phyloP scores from a whole-genome alignment of 495 filamentous ascomycete genomes.

The Cercophora samala region DNA sequence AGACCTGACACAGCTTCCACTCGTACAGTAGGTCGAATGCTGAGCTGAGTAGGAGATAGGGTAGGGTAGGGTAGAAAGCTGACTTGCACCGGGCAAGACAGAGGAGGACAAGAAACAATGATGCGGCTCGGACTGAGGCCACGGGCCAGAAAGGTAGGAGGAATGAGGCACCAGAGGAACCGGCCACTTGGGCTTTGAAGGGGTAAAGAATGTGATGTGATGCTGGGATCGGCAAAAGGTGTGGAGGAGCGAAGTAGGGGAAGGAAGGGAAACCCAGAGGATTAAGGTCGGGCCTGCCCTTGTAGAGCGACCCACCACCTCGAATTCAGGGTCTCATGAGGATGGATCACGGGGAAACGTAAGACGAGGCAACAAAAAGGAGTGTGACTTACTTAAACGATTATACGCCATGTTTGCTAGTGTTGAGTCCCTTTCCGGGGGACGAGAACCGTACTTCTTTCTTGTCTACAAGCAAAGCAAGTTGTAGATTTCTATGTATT shows the following conservation, averaged over 20 bases:
- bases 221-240: slow-evolving; percentile 10
- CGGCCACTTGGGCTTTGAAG: slow-evolving; percentile 21
- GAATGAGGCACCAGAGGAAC: slow-evolving; percentile 10
- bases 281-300: slow-evolving; percentile 8
- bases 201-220: slow-evolving; percentile 20
- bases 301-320: background rate
- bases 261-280: slow-evolving; percentile 10
- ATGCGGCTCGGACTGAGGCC: slow-evolving; percentile 15
- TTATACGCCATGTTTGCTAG: slow-evolving; percentile 61
- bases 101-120: slow-evolving; percentile 20
- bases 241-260: slow-evolving; percentile 12
- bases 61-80: slow-evolving; percentile 11
- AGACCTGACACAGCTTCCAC: slow-evolving; percentile 16
- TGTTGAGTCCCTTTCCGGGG: slow-evolving; percentile 7
- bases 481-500: slow-evolving; percentile 7
- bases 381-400: slow-evolving; percentile 60
- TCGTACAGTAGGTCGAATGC: background rate
- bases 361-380: slow-evolving; percentile 9
- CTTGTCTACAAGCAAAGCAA: slow-evolving; percentile 1
- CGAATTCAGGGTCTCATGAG: slow-evolving; percentile 7
- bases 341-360: slow-evolving; percentile 4
- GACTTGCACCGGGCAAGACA: slow-evolving; percentile 34
- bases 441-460: slow-evolving; percentile 14
- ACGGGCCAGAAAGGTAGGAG: slow-evolving; percentile 8
- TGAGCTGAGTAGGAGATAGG: slow-evolving; percentile 6